These are phyloP conservation scores for Leishmania major DNA, from an alignment of 208 protist species.

Conservation along the genomic window DNA sequence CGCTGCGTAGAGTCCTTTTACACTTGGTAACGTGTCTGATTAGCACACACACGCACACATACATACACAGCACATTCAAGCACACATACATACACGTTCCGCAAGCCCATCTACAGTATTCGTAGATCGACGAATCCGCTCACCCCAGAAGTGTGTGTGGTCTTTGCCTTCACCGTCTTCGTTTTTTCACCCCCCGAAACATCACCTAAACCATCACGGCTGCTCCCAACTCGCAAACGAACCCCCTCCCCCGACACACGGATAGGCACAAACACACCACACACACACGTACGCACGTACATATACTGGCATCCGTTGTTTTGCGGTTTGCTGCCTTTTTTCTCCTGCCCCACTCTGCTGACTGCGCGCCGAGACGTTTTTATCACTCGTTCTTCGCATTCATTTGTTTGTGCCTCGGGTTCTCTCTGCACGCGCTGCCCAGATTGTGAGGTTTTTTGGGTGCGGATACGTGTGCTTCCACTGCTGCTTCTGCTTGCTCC, in stretches of 20 bases:
- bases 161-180: not conserved
- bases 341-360: not conserved
- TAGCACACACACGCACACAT: not conserved
- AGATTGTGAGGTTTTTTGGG: not conserved
- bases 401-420: not conserved
- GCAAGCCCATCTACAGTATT: not conserved
- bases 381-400: not conserved
- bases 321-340: not conserved
- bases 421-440: not conserved
- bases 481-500: slow-evolving; percentile 9
- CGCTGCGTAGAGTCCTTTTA: not conserved
- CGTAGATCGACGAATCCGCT: not conserved
- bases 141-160: not conserved
- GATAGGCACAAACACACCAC: not conserved
- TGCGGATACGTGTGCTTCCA: not conserved
- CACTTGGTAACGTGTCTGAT: not conserved
- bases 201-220: not conserved
- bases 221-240: not conserved
- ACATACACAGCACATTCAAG: not conserved
- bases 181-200: not conserved
- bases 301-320: not conserved
- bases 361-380: not conserved
- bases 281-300: not conserved
- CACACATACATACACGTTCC: not conserved
- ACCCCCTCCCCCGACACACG: not conserved